phyloP scores from a whole-genome alignment of 768 basidiomycete species.

The Tephrocybe sp. region DNA sequence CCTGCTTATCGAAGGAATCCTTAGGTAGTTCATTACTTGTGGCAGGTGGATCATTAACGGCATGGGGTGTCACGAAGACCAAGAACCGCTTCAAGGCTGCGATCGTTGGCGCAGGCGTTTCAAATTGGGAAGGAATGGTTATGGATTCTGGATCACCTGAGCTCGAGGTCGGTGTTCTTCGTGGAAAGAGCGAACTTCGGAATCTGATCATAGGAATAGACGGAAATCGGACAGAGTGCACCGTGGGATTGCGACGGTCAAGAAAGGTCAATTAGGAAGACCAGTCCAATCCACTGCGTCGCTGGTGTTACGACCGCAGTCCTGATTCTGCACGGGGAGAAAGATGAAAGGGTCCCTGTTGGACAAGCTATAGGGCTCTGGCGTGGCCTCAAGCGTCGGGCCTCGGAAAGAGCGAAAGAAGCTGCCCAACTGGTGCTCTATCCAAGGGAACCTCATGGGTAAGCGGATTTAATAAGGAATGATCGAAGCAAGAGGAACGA shows the following conservation, averaged over 20 bases:
- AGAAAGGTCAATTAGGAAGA: conserved; percentile 19
- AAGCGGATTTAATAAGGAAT: conserved; percentile 7
- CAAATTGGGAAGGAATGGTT: conserved; percentile 38
- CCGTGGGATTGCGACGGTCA: conserved; percentile 29
- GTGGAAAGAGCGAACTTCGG: conserved; percentile 4
- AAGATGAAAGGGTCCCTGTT: conserved; percentile 50
- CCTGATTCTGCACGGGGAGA: conserved; percentile 49
- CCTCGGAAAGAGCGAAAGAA: conserved; percentile 26
- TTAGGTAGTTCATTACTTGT: not conserved
- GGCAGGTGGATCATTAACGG: conserved; percentile 32
- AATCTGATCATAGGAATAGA: conserved; percentile 16
- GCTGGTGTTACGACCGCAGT: conserved; percentile 44
- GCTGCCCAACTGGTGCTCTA: conserved; percentile 31
- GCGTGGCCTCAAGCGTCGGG: conserved; percentile 31
- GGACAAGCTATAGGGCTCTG: conserved; percentile 34
- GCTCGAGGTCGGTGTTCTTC: conserved; percentile 26
- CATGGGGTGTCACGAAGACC: conserved; percentile 35
- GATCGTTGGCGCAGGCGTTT: conserved; percentile 33
- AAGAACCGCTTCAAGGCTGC: conserved; percentile 35
- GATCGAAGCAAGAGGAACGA: not conserved
- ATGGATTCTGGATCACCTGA: conserved; percentile 35
- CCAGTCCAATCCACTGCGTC: conserved; percentile 34
- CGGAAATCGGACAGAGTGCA: conserved; percentile 27
- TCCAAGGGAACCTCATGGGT: conserved; percentile 37
- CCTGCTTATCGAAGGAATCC: not conserved